Percentiles rank a stretch among this genome's conserved stretches.
Evolutionary conservation across 1,139 yeast species (phyloP).

Genomic region (Tardiomyces blankii): DNA sequence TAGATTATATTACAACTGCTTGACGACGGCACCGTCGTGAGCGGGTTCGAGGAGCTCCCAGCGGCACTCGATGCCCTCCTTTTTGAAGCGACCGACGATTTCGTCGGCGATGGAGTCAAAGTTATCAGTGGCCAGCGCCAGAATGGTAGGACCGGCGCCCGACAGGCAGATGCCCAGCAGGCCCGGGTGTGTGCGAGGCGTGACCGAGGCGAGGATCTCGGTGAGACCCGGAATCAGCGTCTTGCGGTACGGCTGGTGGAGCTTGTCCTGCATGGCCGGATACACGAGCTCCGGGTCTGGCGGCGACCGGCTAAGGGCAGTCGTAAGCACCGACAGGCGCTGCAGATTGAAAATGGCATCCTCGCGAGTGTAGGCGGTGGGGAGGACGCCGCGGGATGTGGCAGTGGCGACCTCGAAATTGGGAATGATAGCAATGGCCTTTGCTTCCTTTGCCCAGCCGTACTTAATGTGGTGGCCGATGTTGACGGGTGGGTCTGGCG

Average conservation of each 20-base stretch:
- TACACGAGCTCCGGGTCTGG: constrained; percentile 77
- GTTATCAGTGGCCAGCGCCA: constrained; percentile 83
- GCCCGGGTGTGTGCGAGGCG: constrained; percentile 76
- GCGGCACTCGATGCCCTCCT: constrained; percentile 56
- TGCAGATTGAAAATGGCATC: constrained; percentile 87
- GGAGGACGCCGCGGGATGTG: constrained; percentile 79
- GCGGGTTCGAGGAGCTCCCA: constrained; percentile 86
- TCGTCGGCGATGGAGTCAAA: constrained; percentile 75
- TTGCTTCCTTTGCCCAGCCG: constrained; percentile 69
- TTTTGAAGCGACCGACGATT: constrained; percentile 56
- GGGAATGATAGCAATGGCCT: constrained; percentile 86
- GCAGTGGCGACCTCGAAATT: constrained; percentile 92
- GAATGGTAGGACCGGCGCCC: constrained; percentile 96
- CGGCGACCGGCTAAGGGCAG: constrained; percentile 73
- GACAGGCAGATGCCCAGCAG: constrained; percentile 88
- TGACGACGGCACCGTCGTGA: constrained; percentile 47
- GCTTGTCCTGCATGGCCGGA: constrained; percentile 92
- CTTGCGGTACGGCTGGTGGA: constrained; percentile 93
- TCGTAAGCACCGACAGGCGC: constrained; percentile 60
- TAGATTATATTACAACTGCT: constrained; percentile 4
- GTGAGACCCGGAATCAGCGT: constrained; percentile 83
- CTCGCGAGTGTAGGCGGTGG: constrained; percentile 62
- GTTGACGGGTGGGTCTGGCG: constrained; percentile 73
- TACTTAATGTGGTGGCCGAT: constrained; percentile 88
- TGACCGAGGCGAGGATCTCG: constrained; percentile 68